Conservation (phyloP, 2,329 filamentous ascomycete species). For the Tricladium varicosporioides region DNA sequence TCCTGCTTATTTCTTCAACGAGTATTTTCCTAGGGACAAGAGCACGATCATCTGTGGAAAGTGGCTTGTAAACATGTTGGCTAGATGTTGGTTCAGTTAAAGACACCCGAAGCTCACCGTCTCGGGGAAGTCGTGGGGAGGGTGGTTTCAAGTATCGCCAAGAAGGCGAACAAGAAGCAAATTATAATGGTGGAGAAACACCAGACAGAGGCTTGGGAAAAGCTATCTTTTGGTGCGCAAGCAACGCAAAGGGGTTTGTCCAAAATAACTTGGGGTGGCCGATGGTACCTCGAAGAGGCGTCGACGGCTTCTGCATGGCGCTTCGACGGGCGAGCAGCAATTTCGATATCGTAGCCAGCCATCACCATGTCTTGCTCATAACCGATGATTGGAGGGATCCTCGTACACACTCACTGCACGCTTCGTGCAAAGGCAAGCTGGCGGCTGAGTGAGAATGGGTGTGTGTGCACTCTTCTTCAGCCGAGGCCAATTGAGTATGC, state of each 20-base stretch:
- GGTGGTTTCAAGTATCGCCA: background rate
- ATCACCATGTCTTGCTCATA: background rate
- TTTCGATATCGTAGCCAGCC: background rate
- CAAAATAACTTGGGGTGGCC: background rate
- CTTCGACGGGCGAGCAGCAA: background rate
- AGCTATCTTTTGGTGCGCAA: background rate
- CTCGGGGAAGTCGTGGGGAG: background rate
- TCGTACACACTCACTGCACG: background rate
- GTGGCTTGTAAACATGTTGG: background rate
- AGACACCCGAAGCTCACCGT: background rate
- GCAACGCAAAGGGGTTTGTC: background rate
- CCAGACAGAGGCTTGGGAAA: background rate
- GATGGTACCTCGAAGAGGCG: background rate
- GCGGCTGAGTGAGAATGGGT: background rate
- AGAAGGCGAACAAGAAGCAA: background rate
- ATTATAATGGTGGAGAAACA: background rate
- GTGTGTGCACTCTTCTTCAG: background rate
- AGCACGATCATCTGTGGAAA: too few species aligned
- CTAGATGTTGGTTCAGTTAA: background rate
- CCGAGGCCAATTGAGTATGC: background rate
- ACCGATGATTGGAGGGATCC: background rate
- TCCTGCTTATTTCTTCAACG: too few species aligned
- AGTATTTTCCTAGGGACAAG: too few species aligned
- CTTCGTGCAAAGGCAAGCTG: background rate
- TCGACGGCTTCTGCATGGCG: background rate